phyloP scores from a whole-genome alignment of 768 basidiomycete species.

The Termitomyces sp. region DNA sequence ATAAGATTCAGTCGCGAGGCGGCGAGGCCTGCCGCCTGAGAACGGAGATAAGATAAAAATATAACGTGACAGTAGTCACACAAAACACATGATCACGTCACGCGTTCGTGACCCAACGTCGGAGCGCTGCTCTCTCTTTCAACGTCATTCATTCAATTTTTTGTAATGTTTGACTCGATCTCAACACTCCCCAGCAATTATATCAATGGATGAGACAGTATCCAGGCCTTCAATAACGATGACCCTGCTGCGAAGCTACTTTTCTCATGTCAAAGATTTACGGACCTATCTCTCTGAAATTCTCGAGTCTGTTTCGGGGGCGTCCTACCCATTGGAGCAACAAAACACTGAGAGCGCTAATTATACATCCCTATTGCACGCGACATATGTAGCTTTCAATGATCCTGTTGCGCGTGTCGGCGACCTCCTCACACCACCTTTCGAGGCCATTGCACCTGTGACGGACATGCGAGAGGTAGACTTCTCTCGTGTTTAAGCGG shows the following conservation, averaged over 20 bases:
- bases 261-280: slow-evolving; percentile 37
- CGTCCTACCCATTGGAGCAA: slow-evolving; percentile 12
- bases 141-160: neutral
- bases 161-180: neutral
- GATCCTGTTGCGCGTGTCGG: slow-evolving; percentile 1
- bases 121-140: neutral
- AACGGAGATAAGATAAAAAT: neutral
- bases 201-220: neutral
- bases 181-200: neutral
- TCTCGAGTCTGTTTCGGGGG: slow-evolving; percentile 20
- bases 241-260: slow-evolving; percentile 43
- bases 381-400: slow-evolving; percentile 45
- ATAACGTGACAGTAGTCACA: neutral
- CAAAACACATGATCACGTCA: slow-evolving; percentile 2
- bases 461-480: slow-evolving; percentile 55
- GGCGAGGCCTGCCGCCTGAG: too few species aligned
- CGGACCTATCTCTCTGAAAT: slow-evolving; percentile 39
- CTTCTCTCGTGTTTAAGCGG: neutral
- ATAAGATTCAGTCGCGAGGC: too few species aligned
- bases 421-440: slow-evolving; percentile 16
- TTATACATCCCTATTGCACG: slow-evolving; percentile 40
- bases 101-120: slow-evolving; percentile 14
- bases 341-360: slow-evolving; percentile 23
- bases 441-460: slow-evolving; percentile 37
- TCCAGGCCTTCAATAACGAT: slow-evolving; percentile 14